Base-by-base conservation (phyloP, 225 moss, liverwort and hornwort species). In the Lunularia cruciata region DNA sequence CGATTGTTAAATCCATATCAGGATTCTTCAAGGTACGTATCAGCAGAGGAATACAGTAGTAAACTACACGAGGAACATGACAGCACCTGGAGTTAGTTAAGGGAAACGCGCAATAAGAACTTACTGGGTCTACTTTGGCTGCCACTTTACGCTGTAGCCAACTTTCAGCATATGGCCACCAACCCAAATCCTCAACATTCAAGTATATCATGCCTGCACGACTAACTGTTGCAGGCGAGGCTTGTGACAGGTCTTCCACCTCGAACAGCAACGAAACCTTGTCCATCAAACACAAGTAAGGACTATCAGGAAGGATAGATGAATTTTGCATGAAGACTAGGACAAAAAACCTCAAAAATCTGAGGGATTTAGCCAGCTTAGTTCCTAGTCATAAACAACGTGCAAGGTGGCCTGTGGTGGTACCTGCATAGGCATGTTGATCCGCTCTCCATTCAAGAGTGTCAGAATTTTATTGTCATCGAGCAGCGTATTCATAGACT, bases 381-480 rank as follows among this genome's bases (percentile, higher is more conserved):
- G n/a, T n/a, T 43, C 43, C 1, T 10, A 27, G 27, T 8, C 26
- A 28, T 27, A 8, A 43, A n/a, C n/a, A n/a, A n/a, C n/a, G n/a
- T n/a, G n/a, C 15, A 43, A 64, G 23, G 8, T 35, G 8, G 2
- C 18, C 31, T 22, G 31, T 0, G 3, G 23, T 30, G 22, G 30
- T 68, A 89, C 89, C 75, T 90, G 90, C 32, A 79, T 39, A 58
- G 90, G 90, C 90, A 90, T 90, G 36, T 82, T 85, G 64, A 90
- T 90, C n/a, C 90, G 81, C 60, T 90, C 90, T 67, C 85, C 87
- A 71, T 91, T 91, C 69, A 91, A 64, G 49, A 91, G 74, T 1
- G 90, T 91, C 38, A 91, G 83, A 57, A 91, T 86, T 60, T 91
- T 91, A 72, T 91, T 91, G 57, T 91, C 90, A 72, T 91, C 90